These are phyloP conservation scores for Rugonectria rugulosa DNA, from an alignment of 2,329 filamentous ascomycete species.

Conservation along the genomic window DNA sequence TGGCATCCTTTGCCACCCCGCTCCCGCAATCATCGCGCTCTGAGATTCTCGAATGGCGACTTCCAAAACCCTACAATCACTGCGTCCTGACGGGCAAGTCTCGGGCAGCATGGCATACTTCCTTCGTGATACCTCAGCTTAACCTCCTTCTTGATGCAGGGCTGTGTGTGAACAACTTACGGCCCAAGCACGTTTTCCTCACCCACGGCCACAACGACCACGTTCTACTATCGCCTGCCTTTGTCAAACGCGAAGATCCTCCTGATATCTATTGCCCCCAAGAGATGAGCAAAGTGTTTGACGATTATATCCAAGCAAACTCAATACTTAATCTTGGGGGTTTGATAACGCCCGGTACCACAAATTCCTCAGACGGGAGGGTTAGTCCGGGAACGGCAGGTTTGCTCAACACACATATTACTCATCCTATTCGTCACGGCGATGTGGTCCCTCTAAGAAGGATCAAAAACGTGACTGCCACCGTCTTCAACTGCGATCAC, in stretches of 20 bases:
- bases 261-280: constrained; percentile 55
- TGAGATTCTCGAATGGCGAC: constrained; percentile 54
- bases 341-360: constrained; percentile 39
- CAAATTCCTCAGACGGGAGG: no score
- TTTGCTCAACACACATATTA: constrained; percentile 49
- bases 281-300: constrained; percentile 49
- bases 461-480: constrained; percentile 48
- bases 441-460: constrained; percentile 47
- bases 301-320: constrained; percentile 50
- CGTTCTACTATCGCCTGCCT: constrained; percentile 51
- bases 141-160: constrained; percentile 59
- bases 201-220: constrained; percentile 60
- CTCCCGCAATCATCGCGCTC: constrained; percentile 53
- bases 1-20: constrained; percentile 50
- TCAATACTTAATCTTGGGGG: constrained; percentile 53
- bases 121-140: constrained; percentile 58
- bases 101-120: constrained; percentile 60
- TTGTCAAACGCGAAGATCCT: constrained; percentile 52
- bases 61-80: constrained; percentile 52
- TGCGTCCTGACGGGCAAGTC: constrained; percentile 55
- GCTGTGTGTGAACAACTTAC: constrained; percentile 52
- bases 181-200: constrained; percentile 58
- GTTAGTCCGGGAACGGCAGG: no score
- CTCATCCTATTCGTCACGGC: constrained; percentile 46
- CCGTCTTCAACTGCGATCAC: constrained; percentile 55